Percentiles rank a stretch among this genome's conserved stretches.
These are phyloP conservation scores for Alternaria conjuncta DNA, from an alignment of 2,329 filamentous ascomycete species.

Conservation along the genomic window DNA sequence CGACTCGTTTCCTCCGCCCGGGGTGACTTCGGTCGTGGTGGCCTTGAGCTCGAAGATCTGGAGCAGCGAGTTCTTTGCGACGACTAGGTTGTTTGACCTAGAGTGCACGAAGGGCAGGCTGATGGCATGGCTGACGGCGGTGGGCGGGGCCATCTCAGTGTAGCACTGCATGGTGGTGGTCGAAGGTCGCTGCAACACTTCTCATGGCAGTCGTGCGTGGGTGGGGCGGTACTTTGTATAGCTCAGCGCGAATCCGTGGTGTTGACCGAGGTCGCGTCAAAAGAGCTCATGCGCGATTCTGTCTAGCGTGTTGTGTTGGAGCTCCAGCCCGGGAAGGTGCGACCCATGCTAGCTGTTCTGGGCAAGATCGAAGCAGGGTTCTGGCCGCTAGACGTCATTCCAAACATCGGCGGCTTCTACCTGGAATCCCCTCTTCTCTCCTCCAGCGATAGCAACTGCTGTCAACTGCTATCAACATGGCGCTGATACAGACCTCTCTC, in stretches of 20 bases:
- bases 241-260: constrained; percentile 1
- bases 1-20: constrained; percentile 51
- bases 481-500: constrained; percentile 81
- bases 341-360: constrained; percentile 2
- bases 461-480: constrained; percentile 54
- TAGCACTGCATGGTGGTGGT: constrained; percentile 84
- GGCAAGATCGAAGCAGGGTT: background rate
- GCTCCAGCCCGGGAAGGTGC: constrained; percentile 14
- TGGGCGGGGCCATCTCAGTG: constrained; percentile 91
- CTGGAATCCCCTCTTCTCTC: background rate
- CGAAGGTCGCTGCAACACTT: constrained; percentile 1
- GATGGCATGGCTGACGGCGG: constrained; percentile 89
- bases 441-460: background rate
- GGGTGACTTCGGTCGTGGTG: constrained; percentile 66
- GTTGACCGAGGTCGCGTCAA: constrained; percentile 19
- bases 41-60: constrained; percentile 84
- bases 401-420: background rate
- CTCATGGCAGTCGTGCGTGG: constrained; percentile 23
- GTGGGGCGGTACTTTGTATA: background rate
- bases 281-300: constrained; percentile 23
- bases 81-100: constrained; percentile 80
- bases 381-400: background rate
- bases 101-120: constrained; percentile 77
- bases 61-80: constrained; percentile 90
- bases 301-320: constrained; percentile 8